phyloP scores from a whole-genome alignment of 108 stramenopile genomes.

The Cyclotella kingstonii region DNA sequence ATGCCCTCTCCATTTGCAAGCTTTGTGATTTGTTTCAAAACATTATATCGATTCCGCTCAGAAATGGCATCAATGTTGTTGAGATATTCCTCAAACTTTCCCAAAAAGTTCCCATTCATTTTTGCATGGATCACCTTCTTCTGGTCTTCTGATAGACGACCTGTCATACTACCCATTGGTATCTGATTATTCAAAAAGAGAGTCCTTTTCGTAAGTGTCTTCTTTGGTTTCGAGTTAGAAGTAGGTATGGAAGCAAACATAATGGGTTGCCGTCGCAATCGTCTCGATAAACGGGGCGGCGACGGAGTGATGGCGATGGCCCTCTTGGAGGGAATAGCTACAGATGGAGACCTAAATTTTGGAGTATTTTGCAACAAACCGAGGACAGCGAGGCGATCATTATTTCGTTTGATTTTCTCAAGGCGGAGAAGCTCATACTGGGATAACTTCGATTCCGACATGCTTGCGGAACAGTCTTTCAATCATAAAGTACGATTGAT shows the following conservation, averaged over 20 bases:
- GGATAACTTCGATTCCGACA: too few relatives aligned
- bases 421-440: conserved; percentile 68
- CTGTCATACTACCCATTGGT: background rate
- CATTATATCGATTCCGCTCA: conserved; percentile 49
- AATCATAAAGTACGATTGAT: too few relatives aligned
- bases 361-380: conserved; percentile 38
- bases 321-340: conserved; percentile 6
- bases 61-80: conserved; percentile 37
- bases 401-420: conserved; percentile 70
- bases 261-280: conserved; percentile 16
- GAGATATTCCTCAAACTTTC: conserved; percentile 39
- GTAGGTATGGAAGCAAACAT: conserved; percentile 19
- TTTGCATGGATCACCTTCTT: conserved; percentile 10
- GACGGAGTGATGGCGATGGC: conserved; percentile 4
- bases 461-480: too few relatives aligned
- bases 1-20: conserved; percentile 61
- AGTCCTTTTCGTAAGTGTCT: conserved; percentile 1
- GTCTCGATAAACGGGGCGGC: conserved; percentile 25
- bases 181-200: background rate
- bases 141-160: conserved; percentile 20
- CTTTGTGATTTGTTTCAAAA: conserved; percentile 61
- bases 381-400: conserved; percentile 54
- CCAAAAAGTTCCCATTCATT: conserved; percentile 38
- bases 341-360: background rate
- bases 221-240: background rate